These are phyloP conservation scores for Cladophialophora carrionii DNA, from an alignment of 2,329 filamentous ascomycete species.

Conservation along the genomic window DNA sequence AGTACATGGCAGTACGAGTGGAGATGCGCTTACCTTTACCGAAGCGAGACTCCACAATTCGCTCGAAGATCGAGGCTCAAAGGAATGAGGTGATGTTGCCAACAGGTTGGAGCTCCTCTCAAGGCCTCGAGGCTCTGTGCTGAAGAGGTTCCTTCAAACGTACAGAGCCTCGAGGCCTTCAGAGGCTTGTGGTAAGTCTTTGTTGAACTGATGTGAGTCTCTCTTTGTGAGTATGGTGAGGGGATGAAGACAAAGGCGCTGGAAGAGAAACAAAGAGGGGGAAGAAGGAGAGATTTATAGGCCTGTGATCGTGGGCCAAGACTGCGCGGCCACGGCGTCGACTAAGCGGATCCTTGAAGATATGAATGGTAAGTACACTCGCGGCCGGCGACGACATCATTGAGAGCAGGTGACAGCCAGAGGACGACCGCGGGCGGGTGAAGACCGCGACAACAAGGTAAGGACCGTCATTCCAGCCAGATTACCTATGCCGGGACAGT, in stretches of 20 bases:
- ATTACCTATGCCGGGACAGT: not conserved
- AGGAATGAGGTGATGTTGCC: not conserved
- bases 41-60: not conserved
- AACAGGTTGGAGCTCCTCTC: not conserved
- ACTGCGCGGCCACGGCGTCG: constrained; percentile 10
- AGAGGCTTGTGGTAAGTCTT: not conserved
- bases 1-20: not conserved
- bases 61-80: not conserved
- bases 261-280: not conserved
- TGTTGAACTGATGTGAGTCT: not conserved
- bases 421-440: not conserved
- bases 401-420: not conserved
- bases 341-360: constrained; percentile 18
- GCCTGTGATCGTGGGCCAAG: not conserved
- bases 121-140: constrained; percentile 18
- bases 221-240: constrained; percentile 10
- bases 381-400: not conserved
- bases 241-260: not conserved
- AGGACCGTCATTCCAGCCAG: not conserved
- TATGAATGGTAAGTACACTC: not conserved
- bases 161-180: constrained; percentile 21
- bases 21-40: not conserved
- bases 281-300: not conserved
- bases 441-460: not conserved
- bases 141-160: not conserved